Evolutionary conservation across 768 basidiomycete species (phyloP).

Genomic region (Neoboletus subvelutipes): DNA sequence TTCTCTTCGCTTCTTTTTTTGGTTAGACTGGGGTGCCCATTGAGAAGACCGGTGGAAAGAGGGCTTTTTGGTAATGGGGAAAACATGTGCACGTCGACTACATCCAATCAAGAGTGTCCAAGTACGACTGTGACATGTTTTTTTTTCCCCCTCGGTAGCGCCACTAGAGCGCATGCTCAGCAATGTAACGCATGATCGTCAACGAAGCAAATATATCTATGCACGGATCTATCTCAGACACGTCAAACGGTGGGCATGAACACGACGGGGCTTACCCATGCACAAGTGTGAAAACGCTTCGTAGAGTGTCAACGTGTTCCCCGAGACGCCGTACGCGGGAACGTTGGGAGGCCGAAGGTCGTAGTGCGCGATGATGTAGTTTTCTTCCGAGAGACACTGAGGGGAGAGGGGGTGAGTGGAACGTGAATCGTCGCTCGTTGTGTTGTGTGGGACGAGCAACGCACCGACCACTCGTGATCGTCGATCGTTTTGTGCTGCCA

Average conservation of each 20-base stretch:
- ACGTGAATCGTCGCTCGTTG: slow-evolving; percentile 5
- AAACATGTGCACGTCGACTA: background rate
- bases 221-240: background rate
- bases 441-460: slow-evolving; percentile 28
- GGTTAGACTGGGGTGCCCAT: background rate
- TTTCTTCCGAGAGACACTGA: slow-evolving; percentile 56
- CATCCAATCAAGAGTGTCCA: no score
- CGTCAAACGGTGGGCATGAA: background rate
- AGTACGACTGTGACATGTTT: background rate
- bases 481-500: slow-evolving; percentile 58
- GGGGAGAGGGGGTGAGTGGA: background rate
- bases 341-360: slow-evolving; percentile 56
- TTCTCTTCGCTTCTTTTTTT: slow-evolving; percentile 2
- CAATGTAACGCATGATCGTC: slow-evolving; percentile 64
- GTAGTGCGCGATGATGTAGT: slow-evolving; percentile 63
- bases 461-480: slow-evolving; percentile 75
- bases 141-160: background rate
- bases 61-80: slow-evolving; percentile 12
- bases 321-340: slow-evolving; percentile 58
- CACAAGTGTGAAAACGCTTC: slow-evolving; percentile 53
- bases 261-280: slow-evolving; percentile 44
- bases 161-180: slow-evolving; percentile 44
- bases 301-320: slow-evolving; percentile 60
- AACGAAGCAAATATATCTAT: slow-evolving; percentile 58
- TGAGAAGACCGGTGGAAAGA: background rate